phyloP scores from a whole-genome alignment of 345 rosid species.

The Excoecaria agallocha region DNA sequence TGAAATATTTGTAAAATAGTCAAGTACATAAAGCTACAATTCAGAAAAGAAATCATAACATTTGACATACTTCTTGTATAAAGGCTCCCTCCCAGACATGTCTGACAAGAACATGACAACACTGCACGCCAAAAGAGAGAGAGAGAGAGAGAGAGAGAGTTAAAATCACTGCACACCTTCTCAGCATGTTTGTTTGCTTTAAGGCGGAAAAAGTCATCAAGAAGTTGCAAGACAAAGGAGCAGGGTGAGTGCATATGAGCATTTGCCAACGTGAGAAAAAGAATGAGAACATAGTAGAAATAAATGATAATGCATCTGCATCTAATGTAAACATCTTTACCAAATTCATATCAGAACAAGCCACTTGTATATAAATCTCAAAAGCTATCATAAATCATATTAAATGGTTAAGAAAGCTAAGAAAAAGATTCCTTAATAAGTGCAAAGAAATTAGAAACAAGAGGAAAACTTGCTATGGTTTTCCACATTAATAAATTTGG shows the following conservation, averaged over 20 bases:
- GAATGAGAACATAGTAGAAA: neutral
- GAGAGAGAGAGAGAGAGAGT: too few relatives aligned
- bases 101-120: conserved; percentile 94
- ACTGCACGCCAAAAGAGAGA: conserved; percentile 51
- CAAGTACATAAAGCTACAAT: neutral
- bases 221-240: neutral
- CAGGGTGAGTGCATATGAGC: neutral
- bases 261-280: neutral
- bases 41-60: neutral
- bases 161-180: conserved; percentile 13
- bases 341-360: neutral
- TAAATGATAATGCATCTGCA: neutral
- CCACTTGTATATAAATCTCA: neutral
- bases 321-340: neutral
- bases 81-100: conserved; percentile 96
- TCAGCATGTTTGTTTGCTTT: neutral
- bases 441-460: neutral
- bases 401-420: neutral
- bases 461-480: neutral
- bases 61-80: conserved; percentile 71
- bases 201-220: neutral
- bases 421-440: neutral
- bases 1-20: neutral
- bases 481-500: neutral
- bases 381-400: neutral